Percentiles rank a stretch among this genome's conserved stretches.
Evolutionary conservation across 306 rosid genomes (phyloP).

Genomic region (Datisca glomerata): DNA sequence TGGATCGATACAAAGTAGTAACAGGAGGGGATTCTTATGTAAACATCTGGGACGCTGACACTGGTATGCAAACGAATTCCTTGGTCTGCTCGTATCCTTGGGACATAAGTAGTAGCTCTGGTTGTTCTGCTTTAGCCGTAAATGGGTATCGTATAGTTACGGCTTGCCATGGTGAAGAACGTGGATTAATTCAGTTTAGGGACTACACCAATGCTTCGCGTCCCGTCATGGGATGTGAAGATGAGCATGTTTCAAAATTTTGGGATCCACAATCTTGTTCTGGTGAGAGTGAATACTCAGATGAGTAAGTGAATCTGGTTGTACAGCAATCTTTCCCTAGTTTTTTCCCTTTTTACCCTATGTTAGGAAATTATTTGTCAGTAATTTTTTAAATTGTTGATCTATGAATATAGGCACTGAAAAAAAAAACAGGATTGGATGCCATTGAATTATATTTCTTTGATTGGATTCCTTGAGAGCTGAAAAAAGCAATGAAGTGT

Average conservation of each 20-base stretch:
- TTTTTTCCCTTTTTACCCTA: too few relatives aligned
- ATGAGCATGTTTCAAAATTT: conserved; percentile 33
- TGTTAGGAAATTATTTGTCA: too few relatives aligned
- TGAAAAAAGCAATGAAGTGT: too few relatives aligned
- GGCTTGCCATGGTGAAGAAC: conserved; percentile 13
- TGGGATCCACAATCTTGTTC: conserved; percentile 32
- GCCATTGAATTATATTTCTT: too few relatives aligned
- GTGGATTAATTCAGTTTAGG: conserved; percentile 21
- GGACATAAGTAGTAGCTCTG: background rate
- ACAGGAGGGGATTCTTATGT: conserved; percentile 36
- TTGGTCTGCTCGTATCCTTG: conserved; percentile 16
- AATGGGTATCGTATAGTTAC: conserved; percentile 41
- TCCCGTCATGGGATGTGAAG: conserved; percentile 18
- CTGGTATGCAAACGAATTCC: conserved; percentile 40
- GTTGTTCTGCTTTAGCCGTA: conserved; percentile 51
- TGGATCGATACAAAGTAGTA: conserved; percentile 71
- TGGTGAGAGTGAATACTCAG: background rate
- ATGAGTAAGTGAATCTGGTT: too few relatives aligned
- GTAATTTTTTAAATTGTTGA: too few relatives aligned
- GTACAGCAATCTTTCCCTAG: too few relatives aligned
- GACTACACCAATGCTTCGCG: conserved; percentile 38
- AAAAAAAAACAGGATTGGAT: too few relatives aligned
- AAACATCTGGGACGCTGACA: conserved; percentile 49
- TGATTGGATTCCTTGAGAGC: too few relatives aligned
- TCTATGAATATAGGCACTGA: too few relatives aligned